Base-by-base conservation (phyloP, 306 rosid species). In the Ormosia semicastrata region DNA sequence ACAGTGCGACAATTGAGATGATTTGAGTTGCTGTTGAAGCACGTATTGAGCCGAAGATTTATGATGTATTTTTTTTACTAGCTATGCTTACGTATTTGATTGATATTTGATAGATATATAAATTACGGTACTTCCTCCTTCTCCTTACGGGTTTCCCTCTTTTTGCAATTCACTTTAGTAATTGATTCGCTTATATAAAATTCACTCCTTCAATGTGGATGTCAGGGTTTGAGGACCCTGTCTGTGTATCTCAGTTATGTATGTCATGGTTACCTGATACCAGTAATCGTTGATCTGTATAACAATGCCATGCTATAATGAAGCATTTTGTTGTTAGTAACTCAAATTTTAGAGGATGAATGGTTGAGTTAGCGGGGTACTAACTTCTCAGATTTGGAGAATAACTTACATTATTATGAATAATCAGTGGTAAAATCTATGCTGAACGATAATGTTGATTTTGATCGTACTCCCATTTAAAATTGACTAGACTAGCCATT, bases 1-100 rank as follows among this genome's bases (percentile, higher is more conserved):
- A 81, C 97, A 68, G 57, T 69, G 79, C 85, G 54, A 81, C 54
- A 52, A 54, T 74, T 87, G 94, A 82, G 91, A 83, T 84, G 87
- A 86, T 83, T 87, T 81, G 87, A 71, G 77, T 78, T 85, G 87
- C 85, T 34, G 83, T 85, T 75, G 73, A 67, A 85, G 93, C 87
- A 75, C 83, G 82, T 86, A 84, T 85, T 81, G 88, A 86, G 85
- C 89, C 64, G 66, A 86, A 84, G 77, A 84, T 81, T 71, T 71
- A 82, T 81, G 78, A 74, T 69, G 82, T 46, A 78, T 65, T 66
- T 66, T 81, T 77, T 56, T 37, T 3, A 78, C 47, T 58, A 86
- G 82, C 70, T 6, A 72, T 41, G 86, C 84, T 73, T 84, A 82
- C 86, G 11, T 44, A 71, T 47, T 60, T 65, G 67, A 84, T 82